These are phyloP conservation scores for Salix brachista DNA, from an alignment of 345 rosid species.

Conservation along the genomic window DNA sequence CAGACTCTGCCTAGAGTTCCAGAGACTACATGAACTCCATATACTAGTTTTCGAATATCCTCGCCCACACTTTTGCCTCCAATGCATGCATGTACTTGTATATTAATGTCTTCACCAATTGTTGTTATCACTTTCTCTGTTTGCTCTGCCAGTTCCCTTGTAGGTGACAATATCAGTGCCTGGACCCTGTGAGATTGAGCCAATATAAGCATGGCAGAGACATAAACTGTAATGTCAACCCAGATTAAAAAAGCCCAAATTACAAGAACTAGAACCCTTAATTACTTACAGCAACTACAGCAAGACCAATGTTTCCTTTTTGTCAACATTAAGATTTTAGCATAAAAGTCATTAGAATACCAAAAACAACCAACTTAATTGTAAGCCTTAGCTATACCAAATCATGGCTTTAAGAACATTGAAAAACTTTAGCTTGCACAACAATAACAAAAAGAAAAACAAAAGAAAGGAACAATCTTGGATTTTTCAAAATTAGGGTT, in stretches of 20 bases:
- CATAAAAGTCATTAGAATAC: not conserved
- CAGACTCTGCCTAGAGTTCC: constrained; percentile 98
- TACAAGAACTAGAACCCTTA: not conserved
- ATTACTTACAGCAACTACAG: not conserved
- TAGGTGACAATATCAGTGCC: constrained; percentile 89
- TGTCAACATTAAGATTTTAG: not conserved
- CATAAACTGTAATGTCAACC: not conserved
- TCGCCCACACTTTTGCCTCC: constrained; percentile 99
- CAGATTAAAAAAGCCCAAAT: not conserved
- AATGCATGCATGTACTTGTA: constrained; percentile 80
- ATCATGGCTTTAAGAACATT: not conserved
- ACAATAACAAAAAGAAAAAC: not conserved
- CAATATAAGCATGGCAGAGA: not conserved
- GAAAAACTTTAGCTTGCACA: not conserved
- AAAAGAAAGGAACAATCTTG: not conserved
- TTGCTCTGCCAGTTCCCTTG: constrained; percentile 89
- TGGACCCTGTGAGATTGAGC: constrained; percentile 56
- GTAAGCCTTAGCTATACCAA: not conserved
- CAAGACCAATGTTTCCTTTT: not conserved
- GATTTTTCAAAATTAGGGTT: not conserved
- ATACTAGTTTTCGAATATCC: constrained; percentile 73
- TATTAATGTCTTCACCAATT: constrained; percentile 64
- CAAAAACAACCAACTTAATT: not conserved
- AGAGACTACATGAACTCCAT: constrained; percentile 76
- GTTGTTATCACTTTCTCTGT: constrained; percentile 80